Percentiles rank a stretch among this genome's conserved stretches.
These are phyloP conservation scores for Xerocomus brunneocitrinus DNA, from an alignment of 768 basidiomycete genomes.

Conservation along the genomic window DNA sequence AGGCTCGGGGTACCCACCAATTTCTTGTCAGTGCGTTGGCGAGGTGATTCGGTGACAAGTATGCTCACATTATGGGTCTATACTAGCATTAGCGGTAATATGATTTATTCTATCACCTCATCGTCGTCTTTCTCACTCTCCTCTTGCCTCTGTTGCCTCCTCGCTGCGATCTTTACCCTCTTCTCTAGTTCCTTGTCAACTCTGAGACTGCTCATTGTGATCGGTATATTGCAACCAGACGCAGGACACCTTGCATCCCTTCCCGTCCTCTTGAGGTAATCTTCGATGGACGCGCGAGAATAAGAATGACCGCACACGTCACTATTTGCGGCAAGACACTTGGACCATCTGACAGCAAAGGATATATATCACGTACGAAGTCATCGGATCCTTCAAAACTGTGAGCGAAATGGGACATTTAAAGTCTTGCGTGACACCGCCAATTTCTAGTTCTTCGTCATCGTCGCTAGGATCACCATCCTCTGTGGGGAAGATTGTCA, in stretches of 20 bases:
- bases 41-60: neutral
- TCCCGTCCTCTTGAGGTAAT: conserved; percentile 46
- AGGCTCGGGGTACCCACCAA: too few species aligned
- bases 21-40: neutral
- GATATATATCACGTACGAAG: conserved; percentile 56
- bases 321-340: conserved; percentile 33
- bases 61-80: conserved; percentile 14
- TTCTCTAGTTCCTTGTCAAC: conserved; percentile 56
- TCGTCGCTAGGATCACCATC: conserved; percentile 75
- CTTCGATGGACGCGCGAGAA: conserved; percentile 64
- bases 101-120: conserved; percentile 51
- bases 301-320: conserved; percentile 77
- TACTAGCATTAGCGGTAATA: neutral
- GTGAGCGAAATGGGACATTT: conserved; percentile 78
- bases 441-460: conserved; percentile 86
- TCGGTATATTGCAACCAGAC: conserved; percentile 62
- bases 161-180: conserved; percentile 54
- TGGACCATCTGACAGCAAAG: neutral
- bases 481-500: conserved; percentile 42
- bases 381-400: conserved; percentile 66
- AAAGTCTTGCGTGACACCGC: conserved; percentile 79
- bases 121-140: conserved; percentile 34
- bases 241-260: conserved; percentile 55
- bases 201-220: conserved; percentile 48
- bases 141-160: conserved; percentile 44